phyloP scores from a whole-genome alignment of 257 asterid genomes.

The Przewalskia tangutica region DNA sequence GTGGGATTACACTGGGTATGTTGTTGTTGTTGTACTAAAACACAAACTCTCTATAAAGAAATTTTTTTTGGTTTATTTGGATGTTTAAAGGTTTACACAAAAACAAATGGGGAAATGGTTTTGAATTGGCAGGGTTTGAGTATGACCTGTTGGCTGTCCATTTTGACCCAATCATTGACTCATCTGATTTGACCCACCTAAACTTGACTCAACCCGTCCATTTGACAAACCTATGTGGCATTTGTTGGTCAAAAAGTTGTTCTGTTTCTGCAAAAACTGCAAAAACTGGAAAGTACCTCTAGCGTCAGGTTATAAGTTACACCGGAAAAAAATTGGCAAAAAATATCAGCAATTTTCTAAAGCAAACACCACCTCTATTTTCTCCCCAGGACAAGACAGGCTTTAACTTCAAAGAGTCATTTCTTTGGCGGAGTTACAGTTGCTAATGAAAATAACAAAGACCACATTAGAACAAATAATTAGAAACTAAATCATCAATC shows the following conservation, averaged over 20 bases:
- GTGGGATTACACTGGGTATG: too few relatives aligned
- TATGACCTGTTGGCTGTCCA: background rate
- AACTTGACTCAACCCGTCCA: background rate
- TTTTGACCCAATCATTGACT: background rate
- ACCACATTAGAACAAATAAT: background rate
- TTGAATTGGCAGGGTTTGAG: background rate
- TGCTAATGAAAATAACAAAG: background rate
- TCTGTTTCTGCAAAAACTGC: background rate
- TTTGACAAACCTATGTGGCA: background rate
- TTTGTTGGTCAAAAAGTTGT: background rate
- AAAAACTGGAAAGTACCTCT: background rate
- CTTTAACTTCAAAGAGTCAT: background rate
- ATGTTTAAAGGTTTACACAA: background rate
- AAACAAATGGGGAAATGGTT: background rate
- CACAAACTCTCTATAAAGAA: background rate
- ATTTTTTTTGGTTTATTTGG: background rate
- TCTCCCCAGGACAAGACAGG: background rate
- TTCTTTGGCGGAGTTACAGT: background rate
- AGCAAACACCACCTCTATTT: background rate
- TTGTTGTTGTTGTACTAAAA: background rate
- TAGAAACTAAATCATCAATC: background rate
- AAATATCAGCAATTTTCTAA: background rate
- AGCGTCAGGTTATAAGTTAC: background rate
- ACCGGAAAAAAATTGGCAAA: background rate
- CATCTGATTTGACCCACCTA: background rate